Conservation (phyloP, 345 rosid genomes). For the Brassica cretica region DNA sequence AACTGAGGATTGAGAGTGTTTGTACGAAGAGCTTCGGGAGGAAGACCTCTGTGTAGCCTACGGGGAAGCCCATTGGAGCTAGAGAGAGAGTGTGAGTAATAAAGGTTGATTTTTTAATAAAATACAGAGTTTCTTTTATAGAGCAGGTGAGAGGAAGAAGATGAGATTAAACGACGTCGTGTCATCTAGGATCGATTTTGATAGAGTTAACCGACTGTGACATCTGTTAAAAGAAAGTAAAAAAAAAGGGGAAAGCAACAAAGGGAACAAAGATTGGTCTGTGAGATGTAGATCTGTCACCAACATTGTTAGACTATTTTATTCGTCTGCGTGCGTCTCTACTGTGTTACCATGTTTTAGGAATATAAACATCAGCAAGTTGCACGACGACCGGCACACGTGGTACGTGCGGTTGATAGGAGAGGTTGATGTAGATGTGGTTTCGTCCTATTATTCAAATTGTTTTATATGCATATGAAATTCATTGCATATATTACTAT, state of each 20-base stretch:
- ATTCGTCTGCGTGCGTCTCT: slow-evolving; percentile 34
- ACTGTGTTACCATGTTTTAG: slow-evolving; percentile 10
- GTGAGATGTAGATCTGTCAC: slow-evolving; percentile 31
- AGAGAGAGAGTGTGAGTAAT: slow-evolving; percentile 2
- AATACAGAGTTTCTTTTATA: slow-evolving; percentile 29
- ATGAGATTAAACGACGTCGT: slow-evolving; percentile 29
- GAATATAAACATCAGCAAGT: slow-evolving; percentile 24
- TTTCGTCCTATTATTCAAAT: background rate
- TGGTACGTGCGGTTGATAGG: slow-evolving; percentile 35
- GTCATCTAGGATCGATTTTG: background rate
- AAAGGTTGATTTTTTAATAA: slow-evolving; percentile 21
- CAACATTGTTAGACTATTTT: slow-evolving; percentile 12
- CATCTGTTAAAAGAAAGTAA: background rate
- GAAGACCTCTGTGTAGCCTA: slow-evolving; percentile 72
- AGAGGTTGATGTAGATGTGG: slow-evolving; percentile 31
- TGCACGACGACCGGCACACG: slow-evolving; percentile 42
- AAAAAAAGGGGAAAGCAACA: background rate
- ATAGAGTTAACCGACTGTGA: slow-evolving; percentile 34
- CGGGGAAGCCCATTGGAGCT: slow-evolving; percentile 74
- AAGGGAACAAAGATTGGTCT: slow-evolving; percentile 20
- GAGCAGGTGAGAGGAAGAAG: slow-evolving; percentile 19
- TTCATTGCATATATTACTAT: background rate
- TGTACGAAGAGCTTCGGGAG: slow-evolving; percentile 72
- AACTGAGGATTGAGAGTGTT: slow-evolving; percentile 61
- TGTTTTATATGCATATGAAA: no score